A percentile compares a stretch with the other conserved stretches of the same genome.
phyloP scores from a whole-genome alignment of 306 rosid species.

The Comarum palustre region DNA sequence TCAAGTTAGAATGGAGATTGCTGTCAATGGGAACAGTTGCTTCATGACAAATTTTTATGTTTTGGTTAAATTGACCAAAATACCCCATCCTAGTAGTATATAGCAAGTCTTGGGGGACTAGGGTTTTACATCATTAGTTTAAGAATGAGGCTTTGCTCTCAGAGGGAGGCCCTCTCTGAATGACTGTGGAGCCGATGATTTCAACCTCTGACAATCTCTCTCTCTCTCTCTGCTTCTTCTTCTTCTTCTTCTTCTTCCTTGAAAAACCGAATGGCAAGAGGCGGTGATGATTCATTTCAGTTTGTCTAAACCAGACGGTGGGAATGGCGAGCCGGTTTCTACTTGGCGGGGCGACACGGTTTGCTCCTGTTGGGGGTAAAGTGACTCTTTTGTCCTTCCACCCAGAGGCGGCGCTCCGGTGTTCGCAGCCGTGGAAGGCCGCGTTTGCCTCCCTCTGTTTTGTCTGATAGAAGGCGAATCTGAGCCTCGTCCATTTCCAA shows the following conservation, averaged over 20 bases:
- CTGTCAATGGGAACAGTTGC: not conserved
- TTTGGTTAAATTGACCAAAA: not conserved
- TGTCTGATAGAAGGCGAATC: conserved; percentile 52
- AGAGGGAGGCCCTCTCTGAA: conserved; percentile 19
- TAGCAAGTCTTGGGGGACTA: not conserved
- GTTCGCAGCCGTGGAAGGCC: conserved; percentile 38
- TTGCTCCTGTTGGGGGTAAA: conserved; percentile 2
- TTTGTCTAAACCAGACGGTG: conserved; percentile 13
- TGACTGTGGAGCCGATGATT: conserved; percentile 40
- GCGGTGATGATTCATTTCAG: conserved; percentile 38
- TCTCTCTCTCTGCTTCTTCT: conserved; percentile 4
- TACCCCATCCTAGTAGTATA: not conserved
- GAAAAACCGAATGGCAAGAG: conserved; percentile 5
- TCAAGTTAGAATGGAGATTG: not conserved
- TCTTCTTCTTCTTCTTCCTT: conserved; percentile 17
- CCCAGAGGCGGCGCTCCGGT: not conserved
- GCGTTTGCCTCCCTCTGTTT: conserved; percentile 15
- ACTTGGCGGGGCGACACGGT: conserved; percentile 44
- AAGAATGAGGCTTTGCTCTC: conserved; percentile 47
- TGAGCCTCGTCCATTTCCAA: conserved; percentile 27
- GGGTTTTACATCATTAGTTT: conserved; percentile 30
- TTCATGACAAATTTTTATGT: not conserved
- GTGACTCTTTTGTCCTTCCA: conserved; percentile 10
- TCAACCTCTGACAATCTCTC: not conserved
- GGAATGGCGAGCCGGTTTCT: conserved; percentile 8